A percentile compares a stretch with the other conserved stretches of the same genome.
Conservation (phyloP, 441 rosid genomes). For the Bocquillonia castaneifolia region DNA sequence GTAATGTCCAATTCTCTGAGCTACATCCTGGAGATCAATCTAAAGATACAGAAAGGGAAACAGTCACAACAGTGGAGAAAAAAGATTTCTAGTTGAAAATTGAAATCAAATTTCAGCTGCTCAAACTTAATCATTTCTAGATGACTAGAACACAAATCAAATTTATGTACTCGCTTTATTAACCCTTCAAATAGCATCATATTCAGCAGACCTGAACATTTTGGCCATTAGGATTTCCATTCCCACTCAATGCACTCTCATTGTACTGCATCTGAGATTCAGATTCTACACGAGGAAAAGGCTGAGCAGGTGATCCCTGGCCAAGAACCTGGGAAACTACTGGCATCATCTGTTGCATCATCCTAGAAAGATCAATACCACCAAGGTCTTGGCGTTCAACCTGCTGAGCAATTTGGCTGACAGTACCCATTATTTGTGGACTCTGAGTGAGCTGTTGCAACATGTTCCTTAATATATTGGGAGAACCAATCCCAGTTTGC, state of each 20-base stretch:
- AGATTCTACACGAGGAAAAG: conserved; percentile 27
- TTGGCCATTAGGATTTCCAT: conserved; percentile 25
- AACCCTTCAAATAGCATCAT: background rate
- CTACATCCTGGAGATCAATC: conserved; percentile 50
- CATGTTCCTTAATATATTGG: conserved; percentile 74
- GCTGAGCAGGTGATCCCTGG: conserved; percentile 36
- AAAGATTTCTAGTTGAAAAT: background rate
- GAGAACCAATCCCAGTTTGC: conserved; percentile 78
- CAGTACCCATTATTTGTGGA: conserved; percentile 81
- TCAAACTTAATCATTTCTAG: background rate
- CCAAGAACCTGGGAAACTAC: conserved; percentile 79
- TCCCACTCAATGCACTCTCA: conserved; percentile 27
- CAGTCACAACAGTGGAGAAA: conserved; percentile 2
- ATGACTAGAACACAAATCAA: background rate
- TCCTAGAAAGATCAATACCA: conserved; percentile 68
- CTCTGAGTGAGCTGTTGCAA: conserved; percentile 75
- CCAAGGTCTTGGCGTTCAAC: conserved; percentile 71
- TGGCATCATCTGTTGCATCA: conserved; percentile 97
- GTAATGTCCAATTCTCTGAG: conserved; percentile 47
- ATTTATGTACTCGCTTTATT: background rate
- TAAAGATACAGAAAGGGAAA: conserved; percentile 12
- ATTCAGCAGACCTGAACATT: conserved; percentile 44
- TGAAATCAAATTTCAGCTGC: background rate
- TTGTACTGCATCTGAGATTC: conserved; percentile 27
- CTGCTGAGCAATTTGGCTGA: conserved; percentile 87